Evolutionary conservation across 2,329 filamentous ascomycete genomes (phyloP).

Genomic region (Colletotrichum orchidophilum): DNA sequence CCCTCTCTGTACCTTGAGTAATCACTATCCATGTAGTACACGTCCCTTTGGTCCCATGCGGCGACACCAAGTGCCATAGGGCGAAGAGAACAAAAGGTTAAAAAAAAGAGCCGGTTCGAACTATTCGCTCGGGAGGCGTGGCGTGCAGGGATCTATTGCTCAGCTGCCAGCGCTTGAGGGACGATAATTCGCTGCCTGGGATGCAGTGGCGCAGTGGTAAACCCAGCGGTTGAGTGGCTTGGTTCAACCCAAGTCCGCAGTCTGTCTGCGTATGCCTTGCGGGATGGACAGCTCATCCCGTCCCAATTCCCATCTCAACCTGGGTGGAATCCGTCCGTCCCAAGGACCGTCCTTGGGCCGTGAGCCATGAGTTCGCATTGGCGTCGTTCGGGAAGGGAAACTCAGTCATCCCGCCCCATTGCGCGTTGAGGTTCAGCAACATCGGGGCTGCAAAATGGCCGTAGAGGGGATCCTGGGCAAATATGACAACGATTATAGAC

Average conservation of each 20-base stretch:
- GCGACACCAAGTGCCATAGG: neutral
- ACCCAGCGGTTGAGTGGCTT: constrained; percentile 29
- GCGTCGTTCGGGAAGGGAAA: neutral
- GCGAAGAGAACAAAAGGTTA: constrained; percentile 7
- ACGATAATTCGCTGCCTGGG: constrained; percentile 30
- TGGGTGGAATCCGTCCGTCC: neutral
- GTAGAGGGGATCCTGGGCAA: neutral
- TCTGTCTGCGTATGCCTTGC: neutral
- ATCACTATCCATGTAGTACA: too few relatives aligned
- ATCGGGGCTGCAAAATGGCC: neutral
- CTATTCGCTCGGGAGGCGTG: constrained; percentile 29
- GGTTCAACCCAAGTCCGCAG: constrained; percentile 29
- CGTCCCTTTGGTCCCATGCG: neutral
- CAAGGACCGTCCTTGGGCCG: neutral
- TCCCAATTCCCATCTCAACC: neutral
- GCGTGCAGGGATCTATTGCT: constrained; percentile 29
- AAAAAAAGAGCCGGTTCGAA: constrained; percentile 19
- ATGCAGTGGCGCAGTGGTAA: constrained; percentile 27
- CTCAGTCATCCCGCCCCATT: neutral
- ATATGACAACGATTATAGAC: neutral
- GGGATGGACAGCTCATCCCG: constrained; percentile 13
- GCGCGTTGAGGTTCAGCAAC: neutral
- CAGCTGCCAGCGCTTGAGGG: constrained; percentile 19
- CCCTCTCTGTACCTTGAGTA: neutral
- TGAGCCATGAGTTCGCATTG: neutral